Conservation (phyloP, 169 alveolate species). For the Plasmodium inui region DNA sequence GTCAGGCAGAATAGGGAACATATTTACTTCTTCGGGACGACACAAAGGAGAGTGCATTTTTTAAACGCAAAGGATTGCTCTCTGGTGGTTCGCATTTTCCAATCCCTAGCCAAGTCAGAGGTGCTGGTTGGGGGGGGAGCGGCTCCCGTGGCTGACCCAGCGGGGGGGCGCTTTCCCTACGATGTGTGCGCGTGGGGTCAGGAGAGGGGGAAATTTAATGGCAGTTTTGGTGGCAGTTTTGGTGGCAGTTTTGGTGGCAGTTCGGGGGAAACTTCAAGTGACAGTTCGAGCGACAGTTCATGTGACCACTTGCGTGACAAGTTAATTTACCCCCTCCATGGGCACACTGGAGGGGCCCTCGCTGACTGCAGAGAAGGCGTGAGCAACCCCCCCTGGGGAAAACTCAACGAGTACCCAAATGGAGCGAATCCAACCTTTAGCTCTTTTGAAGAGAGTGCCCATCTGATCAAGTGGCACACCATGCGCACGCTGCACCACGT, state of each 20-base stretch:
- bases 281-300: background rate
- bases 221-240: background rate
- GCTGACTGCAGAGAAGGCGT: background rate
- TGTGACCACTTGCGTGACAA: background rate
- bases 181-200: background rate
- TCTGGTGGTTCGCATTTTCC: constrained; percentile 39
- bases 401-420: constrained; percentile 15
- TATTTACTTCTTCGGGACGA: background rate
- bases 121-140: background rate
- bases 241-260: no score
- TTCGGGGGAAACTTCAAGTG: background rate
- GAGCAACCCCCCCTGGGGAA: background rate
- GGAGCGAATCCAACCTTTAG: background rate
- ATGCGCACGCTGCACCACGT: constrained; percentile 8
- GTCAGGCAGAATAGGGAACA: constrained; percentile 8
- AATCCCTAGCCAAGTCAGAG: constrained; percentile 32
- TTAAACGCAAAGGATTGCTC: constrained; percentile 32
- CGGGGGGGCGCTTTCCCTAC: constrained; percentile 15
- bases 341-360: background rate
- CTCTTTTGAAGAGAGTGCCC: background rate
- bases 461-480: background rate
- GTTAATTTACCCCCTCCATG: background rate
- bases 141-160: background rate
- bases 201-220: background rate
- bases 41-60: background rate